These are phyloP conservation scores for Colletotrichum tanaceti DNA, from an alignment of 2,329 filamentous ascomycete genomes.

Conservation along the genomic window DNA sequence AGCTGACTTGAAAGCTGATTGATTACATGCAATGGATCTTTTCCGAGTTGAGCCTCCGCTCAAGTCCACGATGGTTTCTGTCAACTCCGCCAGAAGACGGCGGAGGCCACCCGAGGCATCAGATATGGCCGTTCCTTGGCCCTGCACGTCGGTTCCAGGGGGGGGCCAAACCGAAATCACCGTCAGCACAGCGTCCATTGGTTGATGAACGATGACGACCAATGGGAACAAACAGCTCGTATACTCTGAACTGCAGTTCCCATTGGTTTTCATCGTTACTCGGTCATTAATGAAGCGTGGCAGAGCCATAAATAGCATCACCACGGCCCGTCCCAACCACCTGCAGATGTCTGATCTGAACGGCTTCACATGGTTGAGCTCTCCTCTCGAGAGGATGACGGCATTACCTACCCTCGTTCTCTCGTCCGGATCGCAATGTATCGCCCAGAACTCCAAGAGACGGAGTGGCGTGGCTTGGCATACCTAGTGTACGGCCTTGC, in stretches of 20 bases:
- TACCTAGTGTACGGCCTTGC: too few relatives aligned
- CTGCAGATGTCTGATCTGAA: background rate
- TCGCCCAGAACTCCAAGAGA: too few relatives aligned
- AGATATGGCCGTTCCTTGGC: conserved; percentile 13
- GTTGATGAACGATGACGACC: background rate
- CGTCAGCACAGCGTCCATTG: conserved; percentile 15
- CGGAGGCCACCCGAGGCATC: background rate
- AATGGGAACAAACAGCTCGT: conserved; percentile 13
- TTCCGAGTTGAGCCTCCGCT: background rate
- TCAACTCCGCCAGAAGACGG: background rate
- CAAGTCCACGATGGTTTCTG: background rate
- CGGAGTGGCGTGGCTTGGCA: background rate
- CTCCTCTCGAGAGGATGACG: background rate
- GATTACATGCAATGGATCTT: background rate
- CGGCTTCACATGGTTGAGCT: background rate
- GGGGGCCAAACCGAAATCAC: background rate
- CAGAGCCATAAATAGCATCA: background rate
- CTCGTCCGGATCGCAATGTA: too few relatives aligned
- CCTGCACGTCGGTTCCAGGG: conserved; percentile 18
- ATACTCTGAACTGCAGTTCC: conserved; percentile 1
- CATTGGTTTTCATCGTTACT: conserved; percentile 1
- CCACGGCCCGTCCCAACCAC: background rate
- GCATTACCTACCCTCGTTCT: too few relatives aligned
- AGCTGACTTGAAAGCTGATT: background rate
- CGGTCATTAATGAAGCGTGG: background rate